Evolutionary conservation across 2,329 filamentous ascomycete species (phyloP).

Genomic region (Metarhizium humberi): DNA sequence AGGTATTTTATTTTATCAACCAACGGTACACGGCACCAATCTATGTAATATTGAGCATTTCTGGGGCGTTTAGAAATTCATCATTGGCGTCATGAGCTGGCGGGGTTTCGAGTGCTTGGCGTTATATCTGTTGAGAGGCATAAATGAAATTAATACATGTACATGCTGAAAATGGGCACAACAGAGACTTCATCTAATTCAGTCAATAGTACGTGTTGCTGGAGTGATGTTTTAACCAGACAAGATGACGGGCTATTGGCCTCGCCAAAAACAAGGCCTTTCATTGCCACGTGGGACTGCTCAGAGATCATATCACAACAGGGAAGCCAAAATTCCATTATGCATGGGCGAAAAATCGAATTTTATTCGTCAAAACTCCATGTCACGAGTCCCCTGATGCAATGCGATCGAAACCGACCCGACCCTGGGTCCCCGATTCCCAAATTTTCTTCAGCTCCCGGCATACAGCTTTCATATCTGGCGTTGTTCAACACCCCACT

Average conservation of each 20-base stretch:
- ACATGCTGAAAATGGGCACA: background rate
- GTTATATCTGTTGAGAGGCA: background rate
- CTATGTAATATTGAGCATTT: slow-evolving; percentile 1
- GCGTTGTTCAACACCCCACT: background rate
- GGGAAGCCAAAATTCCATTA: background rate
- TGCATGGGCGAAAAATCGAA: slow-evolving; percentile 26
- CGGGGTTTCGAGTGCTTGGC: background rate
- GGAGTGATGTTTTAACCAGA: background rate
- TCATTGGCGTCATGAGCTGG: background rate
- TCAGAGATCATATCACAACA: background rate
- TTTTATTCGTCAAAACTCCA: slow-evolving; percentile 30
- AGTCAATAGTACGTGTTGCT: background rate
- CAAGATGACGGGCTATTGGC: background rate
- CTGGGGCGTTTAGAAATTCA: background rate
- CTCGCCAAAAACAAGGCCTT: background rate
- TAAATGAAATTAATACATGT: background rate
- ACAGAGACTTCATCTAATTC: background rate
- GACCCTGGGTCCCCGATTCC: slow-evolving; percentile 18
- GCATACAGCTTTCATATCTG: slow-evolving; percentile 7
- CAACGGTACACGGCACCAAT: background rate
- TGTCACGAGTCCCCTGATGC: slow-evolving; percentile 30
- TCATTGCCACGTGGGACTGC: background rate
- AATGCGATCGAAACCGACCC: slow-evolving; percentile 29
- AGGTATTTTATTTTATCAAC: background rate
- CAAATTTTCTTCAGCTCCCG: slow-evolving; percentile 3